Conservation (phyloP, 2,329 filamentous ascomycete species). For the Trichoderma polysporum region DNA sequence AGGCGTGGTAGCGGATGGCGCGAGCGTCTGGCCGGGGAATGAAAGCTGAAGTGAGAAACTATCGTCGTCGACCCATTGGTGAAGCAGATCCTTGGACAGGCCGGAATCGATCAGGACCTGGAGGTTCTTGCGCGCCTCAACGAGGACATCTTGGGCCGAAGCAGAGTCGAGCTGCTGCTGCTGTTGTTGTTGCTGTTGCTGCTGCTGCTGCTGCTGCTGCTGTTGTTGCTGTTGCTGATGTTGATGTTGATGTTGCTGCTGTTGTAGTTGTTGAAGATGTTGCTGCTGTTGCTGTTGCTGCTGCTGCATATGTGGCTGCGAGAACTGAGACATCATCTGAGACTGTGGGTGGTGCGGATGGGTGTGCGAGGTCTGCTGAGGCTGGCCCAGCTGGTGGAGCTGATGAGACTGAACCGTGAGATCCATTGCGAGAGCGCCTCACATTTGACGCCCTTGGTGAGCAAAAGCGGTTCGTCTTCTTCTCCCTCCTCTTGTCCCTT, state of each 20-base stretch:
- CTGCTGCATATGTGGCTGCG: conserved; percentile 14
- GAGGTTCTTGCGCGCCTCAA: conserved; percentile 46
- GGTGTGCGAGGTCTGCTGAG: not conserved
- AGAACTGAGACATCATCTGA: conserved; percentile 17
- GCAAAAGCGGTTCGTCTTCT: not conserved
- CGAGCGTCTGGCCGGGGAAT: conserved; percentile 23
- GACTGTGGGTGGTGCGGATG: not conserved
- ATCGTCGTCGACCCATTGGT: conserved; percentile 43
- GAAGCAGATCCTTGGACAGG: conserved; percentile 43
- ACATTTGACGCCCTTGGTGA: conserved; percentile 29
- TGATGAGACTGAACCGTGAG: conserved; percentile 31
- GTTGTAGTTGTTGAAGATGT: conserved; percentile 27
- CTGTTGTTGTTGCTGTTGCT: conserved; percentile 23
- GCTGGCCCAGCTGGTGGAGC: conserved; percentile 24
- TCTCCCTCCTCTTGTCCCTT: not conserved
- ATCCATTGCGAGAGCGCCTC: conserved; percentile 34
- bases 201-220: conserved; percentile 24
- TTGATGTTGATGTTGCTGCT: conserved; percentile 14
- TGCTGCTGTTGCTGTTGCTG: conserved; percentile 24
- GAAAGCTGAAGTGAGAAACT: conserved; percentile 37
- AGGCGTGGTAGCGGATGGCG: conserved; percentile 11
- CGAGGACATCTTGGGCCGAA: conserved; percentile 45
- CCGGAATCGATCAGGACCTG: conserved; percentile 48
- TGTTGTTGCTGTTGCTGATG: not conserved
- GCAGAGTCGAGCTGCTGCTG: conserved; percentile 34